Evolutionary conservation across 495 filamentous ascomycete genomes (phyloP), one percentile per base, ranked within the genome.

Genomic region (Schizothecium vesticola): DNA sequence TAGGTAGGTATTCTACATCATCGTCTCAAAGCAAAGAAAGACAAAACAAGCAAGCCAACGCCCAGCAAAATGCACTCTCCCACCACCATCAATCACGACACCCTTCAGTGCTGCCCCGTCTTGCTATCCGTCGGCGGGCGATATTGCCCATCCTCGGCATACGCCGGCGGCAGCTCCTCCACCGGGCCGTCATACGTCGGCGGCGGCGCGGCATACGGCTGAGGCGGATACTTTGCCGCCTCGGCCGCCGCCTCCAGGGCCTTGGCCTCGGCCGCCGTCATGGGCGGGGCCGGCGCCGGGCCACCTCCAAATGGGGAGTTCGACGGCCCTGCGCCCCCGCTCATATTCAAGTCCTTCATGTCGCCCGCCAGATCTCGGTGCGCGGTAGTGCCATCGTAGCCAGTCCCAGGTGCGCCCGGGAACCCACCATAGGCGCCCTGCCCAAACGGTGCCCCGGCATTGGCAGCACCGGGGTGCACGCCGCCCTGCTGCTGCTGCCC

Each of bases 171-270:
- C 43, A 72, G 12, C 6, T 74, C 74, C 19, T 65, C 59, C 3
- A 16, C 66, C 10, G 61, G 66, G 3, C 36, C 26, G 10, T 24
- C 22, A 5, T 67, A 63, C 0, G 62, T 28, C 36, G 69, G 59
- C 33, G 71, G 67, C 16, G 70, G 68, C 56, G 65, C 56, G 23
- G 70, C 71, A 23, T 56, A 33, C 19, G 70, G 71, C 61, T 66
- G 66, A 0, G 67, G 68, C 2, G 59, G 68, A 16, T 59, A 24
- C 28, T 58, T 31, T 5, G 59, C 61, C 19, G 63, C 58, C 55
- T 75, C 73, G 2, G 73, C 71, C 11, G 73, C 75, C 0, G 75
- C 75, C 58, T 77, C 75, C 22, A 70, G 72, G 1, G 70, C 74
- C 59, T 77, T 77, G 8, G 69, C 73, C 1, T 68, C 26, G 0